Evolutionary conservation across 1,284 basidiomycete species (phyloP).

Genomic region (Violaceomyces palustris): DNA sequence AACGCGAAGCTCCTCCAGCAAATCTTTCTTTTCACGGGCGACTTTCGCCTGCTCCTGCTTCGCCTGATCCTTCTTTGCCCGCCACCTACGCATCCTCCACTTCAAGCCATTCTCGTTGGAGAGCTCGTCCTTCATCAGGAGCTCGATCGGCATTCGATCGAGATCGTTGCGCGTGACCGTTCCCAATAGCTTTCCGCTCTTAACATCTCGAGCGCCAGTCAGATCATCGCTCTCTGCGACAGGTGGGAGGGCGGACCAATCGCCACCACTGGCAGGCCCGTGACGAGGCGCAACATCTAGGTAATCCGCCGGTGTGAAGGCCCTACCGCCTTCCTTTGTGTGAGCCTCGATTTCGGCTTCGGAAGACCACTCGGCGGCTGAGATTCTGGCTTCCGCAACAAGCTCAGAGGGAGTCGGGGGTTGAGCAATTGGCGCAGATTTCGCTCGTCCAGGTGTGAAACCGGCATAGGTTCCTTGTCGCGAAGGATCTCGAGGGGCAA

Average conservation of each 20-base stretch:
- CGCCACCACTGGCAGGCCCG: slow-evolving; percentile 41
- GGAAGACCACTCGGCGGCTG: slow-evolving; percentile 30
- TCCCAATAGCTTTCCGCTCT: slow-evolving; percentile 18
- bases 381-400: slow-evolving; percentile 14
- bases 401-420: slow-evolving; percentile 41
- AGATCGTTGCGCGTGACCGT: slow-evolving; percentile 29
- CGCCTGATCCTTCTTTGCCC: slow-evolving; percentile 19
- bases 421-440: slow-evolving; percentile 45
- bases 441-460: slow-evolving; percentile 18
- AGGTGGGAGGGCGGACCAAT: slow-evolving; percentile 29
- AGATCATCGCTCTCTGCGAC: slow-evolving; percentile 8
- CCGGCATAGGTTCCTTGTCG: slow-evolving; percentile 35
- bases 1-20: slow-evolving; percentile 40
- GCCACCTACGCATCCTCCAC: slow-evolving; percentile 45
- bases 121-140: slow-evolving; percentile 47
- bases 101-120: slow-evolving; percentile 43
- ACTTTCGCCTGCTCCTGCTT: slow-evolving; percentile 9
- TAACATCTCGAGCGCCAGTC: slow-evolving; percentile 9
- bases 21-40: slow-evolving; percentile 4
- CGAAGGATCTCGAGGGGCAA: no score
- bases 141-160: slow-evolving; percentile 49
- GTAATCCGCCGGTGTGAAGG: slow-evolving; percentile 46
- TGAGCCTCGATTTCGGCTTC: slow-evolving; percentile 23
- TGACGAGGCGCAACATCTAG: slow-evolving; percentile 41
- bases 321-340: slow-evolving; percentile 33